These are phyloP conservation scores for Teunomyces lycoperdinae DNA, from an alignment of 805 yeast species.

Conservation along the genomic window DNA sequence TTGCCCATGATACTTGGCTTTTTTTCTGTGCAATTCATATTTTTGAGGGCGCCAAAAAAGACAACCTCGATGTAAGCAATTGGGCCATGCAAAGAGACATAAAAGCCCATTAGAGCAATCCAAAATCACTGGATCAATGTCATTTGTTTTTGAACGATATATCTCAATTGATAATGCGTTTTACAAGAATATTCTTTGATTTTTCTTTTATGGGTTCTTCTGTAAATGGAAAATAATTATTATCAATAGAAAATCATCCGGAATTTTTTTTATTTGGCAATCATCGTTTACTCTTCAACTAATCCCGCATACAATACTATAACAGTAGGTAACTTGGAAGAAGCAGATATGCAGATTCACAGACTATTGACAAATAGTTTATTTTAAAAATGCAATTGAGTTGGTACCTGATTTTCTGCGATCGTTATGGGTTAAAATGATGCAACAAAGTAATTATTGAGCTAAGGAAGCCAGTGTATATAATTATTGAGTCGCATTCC, in stretches of 20 bases:
- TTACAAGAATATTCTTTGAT: not conserved
- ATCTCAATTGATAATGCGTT: not conserved
- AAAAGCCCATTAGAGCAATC: not conserved
- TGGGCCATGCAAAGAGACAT: not conserved
- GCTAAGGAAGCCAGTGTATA: not conserved
- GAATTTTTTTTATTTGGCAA: not conserved
- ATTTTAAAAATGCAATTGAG: too few species aligned
- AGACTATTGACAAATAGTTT: too few species aligned
- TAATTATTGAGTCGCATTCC: too few species aligned
- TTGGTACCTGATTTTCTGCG: not conserved
- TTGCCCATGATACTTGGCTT: not conserved
- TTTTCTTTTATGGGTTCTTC: not conserved
- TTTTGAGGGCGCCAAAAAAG: too few species aligned
- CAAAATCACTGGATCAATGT: not conserved
- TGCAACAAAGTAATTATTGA: not conserved
- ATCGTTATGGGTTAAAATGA: not conserved
- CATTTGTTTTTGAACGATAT: not conserved
- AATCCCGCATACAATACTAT: too few species aligned
- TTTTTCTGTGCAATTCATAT: not conserved
- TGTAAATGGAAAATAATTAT: not conserved
- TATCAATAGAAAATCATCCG: not conserved
- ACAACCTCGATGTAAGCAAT: too few species aligned
- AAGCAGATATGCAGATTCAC: too few species aligned
- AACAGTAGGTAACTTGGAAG: too few species aligned
- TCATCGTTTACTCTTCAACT: too few species aligned